Percentiles rank a stretch among this genome's conserved stretches.
phyloP scores from a whole-genome alignment of 2,329 filamentous ascomycete species.

The Cercospora sp. region DNA sequence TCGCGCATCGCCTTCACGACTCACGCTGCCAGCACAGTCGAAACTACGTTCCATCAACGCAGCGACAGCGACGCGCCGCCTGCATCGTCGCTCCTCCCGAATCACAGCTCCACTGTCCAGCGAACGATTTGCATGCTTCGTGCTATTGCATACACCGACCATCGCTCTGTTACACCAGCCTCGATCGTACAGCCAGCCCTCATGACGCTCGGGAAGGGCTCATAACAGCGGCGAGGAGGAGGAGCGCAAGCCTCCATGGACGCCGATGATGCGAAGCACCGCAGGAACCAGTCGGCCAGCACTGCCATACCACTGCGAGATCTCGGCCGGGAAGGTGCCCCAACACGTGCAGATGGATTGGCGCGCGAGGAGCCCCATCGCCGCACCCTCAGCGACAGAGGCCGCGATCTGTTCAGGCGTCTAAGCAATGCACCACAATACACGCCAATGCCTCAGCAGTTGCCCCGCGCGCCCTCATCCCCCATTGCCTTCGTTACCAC shows the following conservation, averaged over 20 bases:
- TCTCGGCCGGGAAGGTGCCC: conserved; percentile 32
- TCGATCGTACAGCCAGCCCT: background rate
- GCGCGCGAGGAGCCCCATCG: conserved; percentile 41
- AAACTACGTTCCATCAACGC: background rate
- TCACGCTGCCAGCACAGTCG: background rate
- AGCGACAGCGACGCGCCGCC: background rate
- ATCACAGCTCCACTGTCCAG: background rate
- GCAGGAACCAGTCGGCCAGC: conserved; percentile 51
- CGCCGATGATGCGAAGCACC: conserved; percentile 33
- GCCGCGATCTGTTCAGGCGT: conserved; percentile 47
- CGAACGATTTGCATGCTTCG: background rate
- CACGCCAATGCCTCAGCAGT: conserved; percentile 54
- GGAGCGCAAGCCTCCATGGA: conserved; percentile 12
- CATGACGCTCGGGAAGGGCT: background rate
- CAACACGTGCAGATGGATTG: conserved; percentile 32
- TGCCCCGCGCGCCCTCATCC: conserved; percentile 44
- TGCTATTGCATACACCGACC: background rate
- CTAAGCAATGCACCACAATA: conserved; percentile 41
- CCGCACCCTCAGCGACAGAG: conserved; percentile 52
- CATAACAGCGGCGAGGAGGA: background rate
- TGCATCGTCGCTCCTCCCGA: background rate
- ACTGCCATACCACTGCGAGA: conserved; percentile 70
- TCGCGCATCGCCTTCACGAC: background rate
- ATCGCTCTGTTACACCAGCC: background rate
- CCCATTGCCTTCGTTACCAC: conserved; percentile 42